Conservation (phyloP, 495 filamentous ascomycete species). For the Tuber calosporum region DNA sequence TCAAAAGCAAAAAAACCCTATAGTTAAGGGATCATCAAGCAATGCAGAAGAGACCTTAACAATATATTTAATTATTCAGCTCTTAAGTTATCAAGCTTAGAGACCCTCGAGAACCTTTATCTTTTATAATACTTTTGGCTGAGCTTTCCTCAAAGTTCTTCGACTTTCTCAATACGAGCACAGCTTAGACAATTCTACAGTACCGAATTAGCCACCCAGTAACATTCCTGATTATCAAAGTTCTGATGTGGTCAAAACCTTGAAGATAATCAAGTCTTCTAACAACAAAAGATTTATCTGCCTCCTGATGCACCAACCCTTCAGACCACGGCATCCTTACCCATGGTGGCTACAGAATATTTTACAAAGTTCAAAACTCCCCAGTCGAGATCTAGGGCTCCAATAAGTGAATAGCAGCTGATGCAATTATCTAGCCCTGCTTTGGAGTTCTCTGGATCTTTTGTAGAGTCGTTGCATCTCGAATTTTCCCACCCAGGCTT, state of each 20-base stretch:
- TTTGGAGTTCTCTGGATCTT: constrained; percentile 99
- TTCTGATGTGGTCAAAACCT: constrained; percentile 68
- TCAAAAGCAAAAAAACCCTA: no score
- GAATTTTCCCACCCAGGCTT: constrained; percentile 85
- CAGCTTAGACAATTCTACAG: no score
- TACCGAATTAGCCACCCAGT: no score
- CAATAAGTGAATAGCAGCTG: constrained; percentile 70
- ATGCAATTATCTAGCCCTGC: constrained; percentile 85
- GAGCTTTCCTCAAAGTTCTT: no score
- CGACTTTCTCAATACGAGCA: no score
- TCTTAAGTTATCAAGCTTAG: no score
- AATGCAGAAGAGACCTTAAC: no score
- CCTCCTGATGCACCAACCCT: constrained; percentile 48
- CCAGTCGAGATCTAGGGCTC: constrained; percentile 84
- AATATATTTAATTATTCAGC: no score
- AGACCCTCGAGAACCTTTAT: no score
- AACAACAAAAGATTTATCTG: constrained; percentile 47
- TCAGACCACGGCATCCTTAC: constrained; percentile 69
- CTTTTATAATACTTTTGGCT: no score
- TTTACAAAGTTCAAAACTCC: constrained; percentile 72
- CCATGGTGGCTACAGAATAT: constrained; percentile 65
- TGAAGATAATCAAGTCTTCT: constrained; percentile 74
- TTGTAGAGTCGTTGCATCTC: constrained; percentile 89
- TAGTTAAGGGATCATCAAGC: no score
- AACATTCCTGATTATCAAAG: constrained; percentile 65